These are phyloP conservation scores for Fusarium lateritium DNA, from an alignment of 2,329 filamentous ascomycete species.

Conservation along the genomic window DNA sequence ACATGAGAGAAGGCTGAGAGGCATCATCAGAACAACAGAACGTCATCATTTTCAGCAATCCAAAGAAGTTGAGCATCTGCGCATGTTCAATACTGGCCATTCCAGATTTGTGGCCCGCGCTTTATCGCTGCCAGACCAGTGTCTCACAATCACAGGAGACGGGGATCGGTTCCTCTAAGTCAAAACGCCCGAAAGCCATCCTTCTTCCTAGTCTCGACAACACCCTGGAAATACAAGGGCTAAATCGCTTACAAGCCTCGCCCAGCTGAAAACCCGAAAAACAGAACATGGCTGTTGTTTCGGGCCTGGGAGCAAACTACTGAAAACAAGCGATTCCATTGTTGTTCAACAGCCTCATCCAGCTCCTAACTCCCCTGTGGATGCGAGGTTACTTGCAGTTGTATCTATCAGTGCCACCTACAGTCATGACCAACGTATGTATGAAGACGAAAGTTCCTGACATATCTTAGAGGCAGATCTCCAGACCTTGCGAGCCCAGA, in stretches of 20 bases:
- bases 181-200: slow-evolving; percentile 31
- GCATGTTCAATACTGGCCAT: neutral
- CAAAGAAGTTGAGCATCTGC: slow-evolving; percentile 1
- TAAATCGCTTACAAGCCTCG: slow-evolving; percentile 13
- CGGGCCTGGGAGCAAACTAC: slow-evolving; percentile 28
- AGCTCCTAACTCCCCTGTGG: neutral
- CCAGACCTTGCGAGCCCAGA: neutral
- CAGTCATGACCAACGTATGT: too few species aligned
- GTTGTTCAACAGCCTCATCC: neutral
- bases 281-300: slow-evolving; percentile 31
- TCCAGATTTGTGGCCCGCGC: slow-evolving; percentile 25
- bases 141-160: slow-evolving; percentile 41
- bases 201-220: slow-evolving; percentile 14
- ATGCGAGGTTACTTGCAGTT: neutral
- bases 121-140: slow-evolving; percentile 46
- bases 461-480: too few species aligned
- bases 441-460: too few species aligned
- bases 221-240: slow-evolving; percentile 23
- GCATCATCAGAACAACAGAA: neutral
- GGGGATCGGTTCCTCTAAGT: slow-evolving; percentile 19
- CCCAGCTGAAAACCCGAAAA: slow-evolving; percentile 19
- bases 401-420: too few species aligned
- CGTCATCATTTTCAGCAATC: neutral
- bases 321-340: slow-evolving; percentile 34
- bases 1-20: neutral